Evolutionary conservation across 148 eudicot genomes (phyloP).

Genomic region (Fallopia convolvulus): DNA sequence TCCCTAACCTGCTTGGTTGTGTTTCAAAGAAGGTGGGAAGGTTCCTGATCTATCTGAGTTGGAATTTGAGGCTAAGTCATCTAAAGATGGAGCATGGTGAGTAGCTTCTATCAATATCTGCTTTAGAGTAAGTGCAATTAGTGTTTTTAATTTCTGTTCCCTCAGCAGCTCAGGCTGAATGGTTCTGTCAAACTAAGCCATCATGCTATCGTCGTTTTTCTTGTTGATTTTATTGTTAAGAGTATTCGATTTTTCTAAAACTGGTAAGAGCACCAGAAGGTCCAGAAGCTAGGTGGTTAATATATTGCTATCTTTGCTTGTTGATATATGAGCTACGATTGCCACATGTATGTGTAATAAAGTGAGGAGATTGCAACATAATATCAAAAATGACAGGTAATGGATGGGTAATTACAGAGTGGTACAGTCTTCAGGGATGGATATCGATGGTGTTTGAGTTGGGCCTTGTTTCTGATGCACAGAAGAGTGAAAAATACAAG

Average conservation of each 20-base stretch:
- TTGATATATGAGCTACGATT: background rate
- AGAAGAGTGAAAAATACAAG: too few relatives aligned
- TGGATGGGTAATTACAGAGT: background rate
- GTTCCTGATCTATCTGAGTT: constrained; percentile 40
- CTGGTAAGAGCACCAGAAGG: background rate
- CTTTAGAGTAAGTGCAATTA: background rate
- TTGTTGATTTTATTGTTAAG: background rate
- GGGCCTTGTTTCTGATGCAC: background rate
- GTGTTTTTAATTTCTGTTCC: background rate
- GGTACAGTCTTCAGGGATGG: background rate
- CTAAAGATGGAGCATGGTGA: constrained; percentile 85
- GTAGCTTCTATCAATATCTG: background rate
- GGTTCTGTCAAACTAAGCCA: background rate
- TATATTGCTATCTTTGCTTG: background rate
- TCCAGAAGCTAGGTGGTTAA: background rate
- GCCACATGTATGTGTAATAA: background rate
- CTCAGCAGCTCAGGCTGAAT: constrained; percentile 1
- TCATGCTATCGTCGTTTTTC: background rate
- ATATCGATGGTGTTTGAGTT: background rate
- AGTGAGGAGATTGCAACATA: background rate
- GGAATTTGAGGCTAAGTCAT: constrained; percentile 81
- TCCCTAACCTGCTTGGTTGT: constrained; percentile 12
- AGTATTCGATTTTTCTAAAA: background rate
- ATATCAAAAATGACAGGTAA: background rate
- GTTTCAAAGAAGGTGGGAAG: constrained; percentile 37